A percentile compares a stretch with the other conserved stretches of the same genome.
Evolutionary conservation across 2,329 filamentous ascomycete species (phyloP).

Genomic region (Aspergillus jensenii): DNA sequence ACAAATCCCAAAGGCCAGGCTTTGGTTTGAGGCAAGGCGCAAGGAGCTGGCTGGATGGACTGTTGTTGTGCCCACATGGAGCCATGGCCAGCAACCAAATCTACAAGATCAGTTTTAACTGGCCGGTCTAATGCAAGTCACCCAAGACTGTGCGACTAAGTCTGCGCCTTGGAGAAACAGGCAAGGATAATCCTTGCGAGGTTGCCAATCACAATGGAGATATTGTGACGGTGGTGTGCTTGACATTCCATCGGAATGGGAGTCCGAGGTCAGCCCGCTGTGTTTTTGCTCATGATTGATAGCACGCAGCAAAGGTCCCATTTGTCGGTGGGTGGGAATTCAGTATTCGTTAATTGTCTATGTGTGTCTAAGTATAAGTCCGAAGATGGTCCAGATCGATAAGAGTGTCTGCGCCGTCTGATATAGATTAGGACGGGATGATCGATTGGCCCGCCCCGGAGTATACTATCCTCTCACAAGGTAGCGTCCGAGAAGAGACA

Average conservation of each 20-base stretch:
- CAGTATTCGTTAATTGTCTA: no score
- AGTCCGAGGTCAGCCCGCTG: neutral
- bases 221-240: neutral
- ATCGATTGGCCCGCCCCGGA: neutral
- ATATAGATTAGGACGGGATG: neutral
- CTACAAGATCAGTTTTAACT: neutral
- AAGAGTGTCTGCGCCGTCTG: neutral
- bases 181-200: neutral
- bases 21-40: neutral
- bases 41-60: neutral
- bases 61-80: conserved; percentile 1
- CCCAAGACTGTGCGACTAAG: neutral
- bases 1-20: conserved; percentile 1
- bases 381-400: neutral
- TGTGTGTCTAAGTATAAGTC: neutral
- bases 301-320: neutral
- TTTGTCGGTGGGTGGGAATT: no score
- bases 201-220: neutral
- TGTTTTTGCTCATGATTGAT: neutral
- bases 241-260: neutral
- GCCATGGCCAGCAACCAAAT: neutral
- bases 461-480: neutral
- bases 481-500: no score
- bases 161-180: conserved; percentile 1
- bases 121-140: conserved; percentile 5